Evolutionary conservation across 1,284 basidiomycete species (phyloP).

Genomic region (Testicularia cyperi): DNA sequence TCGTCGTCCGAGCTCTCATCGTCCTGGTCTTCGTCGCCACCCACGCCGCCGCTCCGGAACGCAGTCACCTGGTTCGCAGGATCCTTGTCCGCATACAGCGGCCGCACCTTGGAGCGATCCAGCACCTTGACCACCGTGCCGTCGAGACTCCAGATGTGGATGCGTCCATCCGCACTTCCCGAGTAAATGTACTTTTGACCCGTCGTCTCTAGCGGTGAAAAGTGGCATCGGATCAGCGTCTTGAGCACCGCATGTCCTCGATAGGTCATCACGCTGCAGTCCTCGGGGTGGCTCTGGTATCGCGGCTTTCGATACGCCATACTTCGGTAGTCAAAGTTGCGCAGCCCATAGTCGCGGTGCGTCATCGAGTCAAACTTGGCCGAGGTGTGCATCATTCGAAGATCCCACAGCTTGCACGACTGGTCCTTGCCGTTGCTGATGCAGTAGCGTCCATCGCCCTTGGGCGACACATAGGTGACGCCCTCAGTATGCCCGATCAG

Average conservation of each 20-base stretch:
- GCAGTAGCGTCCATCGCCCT: constrained; percentile 85
- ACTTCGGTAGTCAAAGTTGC: constrained; percentile 78
- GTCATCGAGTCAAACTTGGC: constrained; percentile 68
- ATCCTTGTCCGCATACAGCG: constrained; percentile 64
- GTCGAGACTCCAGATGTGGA: constrained; percentile 86
- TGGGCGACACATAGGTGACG: constrained; percentile 60
- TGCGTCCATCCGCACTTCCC: constrained; percentile 74
- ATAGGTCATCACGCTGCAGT: constrained; percentile 92
- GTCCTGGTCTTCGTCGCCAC: constrained; percentile 1
- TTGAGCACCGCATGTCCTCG: constrained; percentile 85
- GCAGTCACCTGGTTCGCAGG: constrained; percentile 55
- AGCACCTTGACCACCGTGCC: constrained; percentile 79
- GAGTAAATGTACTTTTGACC: constrained; percentile 91
- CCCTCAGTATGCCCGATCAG: constrained; percentile 88
- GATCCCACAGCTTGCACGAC: constrained; percentile 85
- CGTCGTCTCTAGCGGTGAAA: constrained; percentile 86
- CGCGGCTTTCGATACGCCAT: constrained; percentile 64
- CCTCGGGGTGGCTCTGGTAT: constrained; percentile 69
- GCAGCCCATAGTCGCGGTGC: constrained; percentile 67
- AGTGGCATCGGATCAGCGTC: constrained; percentile 93
- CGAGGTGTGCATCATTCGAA: constrained; percentile 83
- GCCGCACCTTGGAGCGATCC: constrained; percentile 75
- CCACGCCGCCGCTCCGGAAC: constrained; percentile 24
- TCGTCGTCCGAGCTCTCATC: constrained; percentile 9
- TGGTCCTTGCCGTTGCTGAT: constrained; percentile 99